phyloP scores from a whole-genome alignment of 306 rosid species.

The Citrullus mucosospermus region DNA sequence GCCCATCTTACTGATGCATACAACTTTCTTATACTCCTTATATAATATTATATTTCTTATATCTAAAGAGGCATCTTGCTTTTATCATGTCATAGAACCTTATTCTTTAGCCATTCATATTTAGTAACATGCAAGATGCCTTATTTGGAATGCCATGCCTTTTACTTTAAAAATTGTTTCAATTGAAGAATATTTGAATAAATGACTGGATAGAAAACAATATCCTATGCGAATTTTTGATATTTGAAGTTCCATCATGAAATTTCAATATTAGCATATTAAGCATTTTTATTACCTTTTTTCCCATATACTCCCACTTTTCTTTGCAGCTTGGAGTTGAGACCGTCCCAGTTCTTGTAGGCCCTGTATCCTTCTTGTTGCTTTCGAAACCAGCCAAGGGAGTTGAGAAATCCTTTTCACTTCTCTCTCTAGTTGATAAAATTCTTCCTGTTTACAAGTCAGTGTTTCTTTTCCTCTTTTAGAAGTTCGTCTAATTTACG shows the following conservation, averaged over 20 bases:
- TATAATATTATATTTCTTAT: neutral
- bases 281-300: neutral
- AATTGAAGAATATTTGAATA: neutral
- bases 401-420: conserved; percentile 48
- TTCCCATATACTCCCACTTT: neutral
- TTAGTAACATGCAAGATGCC: neutral
- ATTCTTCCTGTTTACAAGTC: conserved; percentile 68
- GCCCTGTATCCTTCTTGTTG: conserved; percentile 77
- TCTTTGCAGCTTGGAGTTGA: conserved; percentile 55
- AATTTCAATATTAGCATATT: neutral
- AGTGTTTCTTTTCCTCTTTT: neutral
- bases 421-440: conserved; percentile 43
- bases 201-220: neutral
- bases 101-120: neutral
- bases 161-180: neutral
- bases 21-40: neutral
- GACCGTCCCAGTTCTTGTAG: conserved; percentile 66
- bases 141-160: neutral
- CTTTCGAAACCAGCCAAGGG: conserved; percentile 78
- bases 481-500: neutral
- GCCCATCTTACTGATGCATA: neutral
- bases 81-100: neutral
- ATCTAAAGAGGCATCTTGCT: neutral
- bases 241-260: neutral
- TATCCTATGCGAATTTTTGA: neutral